phyloP scores from a whole-genome alignment of 1,284 basidiomycete genomes.

The Athelia sp. region DNA sequence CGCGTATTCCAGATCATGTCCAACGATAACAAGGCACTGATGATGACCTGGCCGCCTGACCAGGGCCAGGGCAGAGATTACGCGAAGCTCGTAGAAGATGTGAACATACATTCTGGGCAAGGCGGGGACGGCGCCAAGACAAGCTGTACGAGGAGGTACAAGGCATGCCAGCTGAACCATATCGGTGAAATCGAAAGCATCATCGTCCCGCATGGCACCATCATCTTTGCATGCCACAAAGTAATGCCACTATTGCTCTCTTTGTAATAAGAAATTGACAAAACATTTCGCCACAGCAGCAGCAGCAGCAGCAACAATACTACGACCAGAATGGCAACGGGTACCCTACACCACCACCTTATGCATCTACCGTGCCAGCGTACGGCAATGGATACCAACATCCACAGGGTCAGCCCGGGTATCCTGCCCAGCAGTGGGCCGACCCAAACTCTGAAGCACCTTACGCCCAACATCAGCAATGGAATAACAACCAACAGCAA shows the following conservation, averaged over 20 bases:
- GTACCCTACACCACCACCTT: conserved; percentile 33
- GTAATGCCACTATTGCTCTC: conserved; percentile 41
- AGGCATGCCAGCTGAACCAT: conserved; percentile 72
- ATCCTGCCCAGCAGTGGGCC: conserved; percentile 22
- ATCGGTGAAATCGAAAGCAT: conserved; percentile 79
- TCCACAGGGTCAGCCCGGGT: conserved; percentile 27
- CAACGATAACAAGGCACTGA: conserved; percentile 52
- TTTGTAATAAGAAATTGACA: neutral
- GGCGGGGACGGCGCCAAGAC: conserved; percentile 75
- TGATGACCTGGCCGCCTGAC: conserved; percentile 89
- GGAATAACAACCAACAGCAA: conserved; percentile 11
- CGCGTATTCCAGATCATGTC: conserved; percentile 82
- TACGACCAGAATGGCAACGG: conserved; percentile 41
- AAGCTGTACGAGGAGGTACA: conserved; percentile 90
- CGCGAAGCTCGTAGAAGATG: conserved; percentile 74
- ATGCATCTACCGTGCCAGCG: conserved; percentile 22
- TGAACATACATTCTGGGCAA: conserved; percentile 57
- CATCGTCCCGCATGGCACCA: conserved; percentile 87
- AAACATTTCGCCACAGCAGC: neutral
- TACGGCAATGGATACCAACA: conserved; percentile 32
- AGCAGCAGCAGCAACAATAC: conserved; percentile 27
- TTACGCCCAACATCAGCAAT: conserved; percentile 11
- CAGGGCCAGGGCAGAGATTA: conserved; percentile 58
- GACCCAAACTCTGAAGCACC: conserved; percentile 6
- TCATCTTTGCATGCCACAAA: conserved; percentile 84